phyloP scores from a whole-genome alignment of 306 rosid genomes.

The Senna tora region DNA sequence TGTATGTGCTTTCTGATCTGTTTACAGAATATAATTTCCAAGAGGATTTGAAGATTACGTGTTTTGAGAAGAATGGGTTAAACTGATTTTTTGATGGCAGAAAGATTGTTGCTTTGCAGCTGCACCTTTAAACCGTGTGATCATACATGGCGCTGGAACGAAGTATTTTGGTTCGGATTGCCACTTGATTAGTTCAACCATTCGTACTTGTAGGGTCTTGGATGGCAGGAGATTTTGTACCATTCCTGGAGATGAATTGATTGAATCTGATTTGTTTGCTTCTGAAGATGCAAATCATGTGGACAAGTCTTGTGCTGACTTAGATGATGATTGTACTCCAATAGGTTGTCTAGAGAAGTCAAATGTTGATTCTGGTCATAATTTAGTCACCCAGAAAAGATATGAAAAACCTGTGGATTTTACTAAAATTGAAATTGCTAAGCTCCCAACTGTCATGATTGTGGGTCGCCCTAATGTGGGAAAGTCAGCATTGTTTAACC shows the following conservation, averaged over 20 bases:
- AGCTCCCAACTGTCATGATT: slow-evolving; percentile 64
- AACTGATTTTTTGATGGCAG: background rate
- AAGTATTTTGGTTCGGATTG: background rate
- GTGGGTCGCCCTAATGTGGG: slow-evolving; percentile 81
- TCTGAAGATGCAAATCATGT: slow-evolving; percentile 17
- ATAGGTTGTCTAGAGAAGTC: slow-evolving; percentile 8
- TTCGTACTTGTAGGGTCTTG: slow-evolving; percentile 10
- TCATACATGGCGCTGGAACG: background rate
- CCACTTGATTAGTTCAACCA: slow-evolving; percentile 11
- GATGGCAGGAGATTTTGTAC: slow-evolving; percentile 31
- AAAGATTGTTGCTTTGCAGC: slow-evolving; percentile 29
- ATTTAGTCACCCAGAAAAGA: slow-evolving; percentile 5
- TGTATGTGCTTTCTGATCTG: background rate
- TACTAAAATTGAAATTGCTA: slow-evolving; percentile 56
- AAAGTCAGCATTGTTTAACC: slow-evolving; percentile 74
- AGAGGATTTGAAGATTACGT: background rate
- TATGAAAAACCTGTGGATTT: slow-evolving; percentile 53
- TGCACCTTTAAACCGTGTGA: background rate
- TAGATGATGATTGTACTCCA: background rate
- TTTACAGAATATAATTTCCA: background rate
- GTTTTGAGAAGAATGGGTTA: background rate
- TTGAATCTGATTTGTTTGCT: slow-evolving; percentile 2
- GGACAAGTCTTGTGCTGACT: slow-evolving; percentile 27
- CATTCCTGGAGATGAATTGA: slow-evolving; percentile 18
- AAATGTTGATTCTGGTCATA: slow-evolving; percentile 6